Conservation (phyloP, 768 basidiomycete genomes). For the Psilocybe subaeruginosa region DNA sequence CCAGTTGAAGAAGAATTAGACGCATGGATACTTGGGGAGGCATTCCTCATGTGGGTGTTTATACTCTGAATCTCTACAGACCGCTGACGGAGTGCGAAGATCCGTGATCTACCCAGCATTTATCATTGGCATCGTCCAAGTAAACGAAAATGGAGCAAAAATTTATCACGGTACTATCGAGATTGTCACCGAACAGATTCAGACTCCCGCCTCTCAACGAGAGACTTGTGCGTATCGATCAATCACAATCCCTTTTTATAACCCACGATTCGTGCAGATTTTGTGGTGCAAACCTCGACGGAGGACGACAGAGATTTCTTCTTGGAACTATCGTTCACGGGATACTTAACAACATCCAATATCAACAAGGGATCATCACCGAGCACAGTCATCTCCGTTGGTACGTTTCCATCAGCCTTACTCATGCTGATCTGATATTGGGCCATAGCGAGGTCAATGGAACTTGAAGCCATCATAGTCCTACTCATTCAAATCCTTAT, state of each 20-base stretch:
- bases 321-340: not conserved
- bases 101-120: not conserved
- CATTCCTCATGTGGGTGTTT: not conserved
- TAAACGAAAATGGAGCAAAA: not conserved
- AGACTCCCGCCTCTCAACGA: not conserved
- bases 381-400: not conserved
- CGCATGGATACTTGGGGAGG: not conserved
- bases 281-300: not conserved
- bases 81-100: not conserved
- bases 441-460: not conserved
- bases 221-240: not conserved
- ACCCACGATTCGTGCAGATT: not conserved
- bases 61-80: not conserved
- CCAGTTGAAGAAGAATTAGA: not conserved
- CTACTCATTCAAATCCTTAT: constrained; percentile 6
- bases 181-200: not conserved
- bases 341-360: not conserved
- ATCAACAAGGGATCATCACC: constrained; percentile 1
- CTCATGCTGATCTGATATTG: not conserved
- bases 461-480: not conserved
- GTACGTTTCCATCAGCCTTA: not conserved
- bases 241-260: not conserved
- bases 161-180: not conserved
- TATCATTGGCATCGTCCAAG: not conserved
- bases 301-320: not conserved